phyloP scores from a whole-genome alignment of 2,329 filamentous ascomycete species.

The Tolypocladium guangdongense region DNA sequence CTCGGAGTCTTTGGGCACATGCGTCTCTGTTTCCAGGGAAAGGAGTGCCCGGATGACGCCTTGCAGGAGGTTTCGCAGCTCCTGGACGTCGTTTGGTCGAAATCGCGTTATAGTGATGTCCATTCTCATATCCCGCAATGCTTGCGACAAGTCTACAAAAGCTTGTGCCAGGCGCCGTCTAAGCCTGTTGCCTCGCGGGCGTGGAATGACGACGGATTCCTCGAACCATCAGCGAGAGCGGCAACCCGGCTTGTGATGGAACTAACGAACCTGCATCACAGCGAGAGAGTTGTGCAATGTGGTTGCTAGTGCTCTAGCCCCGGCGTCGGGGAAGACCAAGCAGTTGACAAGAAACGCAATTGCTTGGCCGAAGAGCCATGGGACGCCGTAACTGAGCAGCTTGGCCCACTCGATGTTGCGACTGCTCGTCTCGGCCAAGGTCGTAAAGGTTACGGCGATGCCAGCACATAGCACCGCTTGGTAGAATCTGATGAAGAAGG shows the following conservation, averaged over 20 bases:
- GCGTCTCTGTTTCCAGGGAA: constrained; percentile 37
- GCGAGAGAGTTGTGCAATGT: constrained; percentile 34
- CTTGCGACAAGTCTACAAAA: constrained; percentile 45
- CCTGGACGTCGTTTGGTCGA: constrained; percentile 34
- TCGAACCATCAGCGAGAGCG: background rate
- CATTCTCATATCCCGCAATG: constrained; percentile 43
- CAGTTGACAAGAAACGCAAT: constrained; percentile 38
- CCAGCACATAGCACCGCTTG: constrained; percentile 44
- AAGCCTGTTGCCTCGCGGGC: constrained; percentile 15
- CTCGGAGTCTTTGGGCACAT: constrained; percentile 27
- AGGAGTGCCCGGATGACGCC: constrained; percentile 42
- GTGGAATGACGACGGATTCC: constrained; percentile 22
- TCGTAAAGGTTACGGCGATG: constrained; percentile 42
- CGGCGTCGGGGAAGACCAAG: constrained; percentile 42
- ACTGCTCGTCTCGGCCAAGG: constrained; percentile 36
- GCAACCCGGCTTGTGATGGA: background rate
- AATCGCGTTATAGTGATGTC: constrained; percentile 46
- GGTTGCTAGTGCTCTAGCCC: constrained; percentile 38
- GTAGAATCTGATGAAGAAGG: constrained; percentile 44
- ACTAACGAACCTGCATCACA: constrained; percentile 30
- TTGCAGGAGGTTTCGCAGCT: constrained; percentile 44
- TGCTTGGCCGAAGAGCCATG: constrained; percentile 44
- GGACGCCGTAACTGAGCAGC: constrained; percentile 39
- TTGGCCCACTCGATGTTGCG: constrained; percentile 35
- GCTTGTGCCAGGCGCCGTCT: constrained; percentile 35